Base-by-base conservation (phyloP, 768 basidiomycete species). In the Hericium rajendrae region DNA sequence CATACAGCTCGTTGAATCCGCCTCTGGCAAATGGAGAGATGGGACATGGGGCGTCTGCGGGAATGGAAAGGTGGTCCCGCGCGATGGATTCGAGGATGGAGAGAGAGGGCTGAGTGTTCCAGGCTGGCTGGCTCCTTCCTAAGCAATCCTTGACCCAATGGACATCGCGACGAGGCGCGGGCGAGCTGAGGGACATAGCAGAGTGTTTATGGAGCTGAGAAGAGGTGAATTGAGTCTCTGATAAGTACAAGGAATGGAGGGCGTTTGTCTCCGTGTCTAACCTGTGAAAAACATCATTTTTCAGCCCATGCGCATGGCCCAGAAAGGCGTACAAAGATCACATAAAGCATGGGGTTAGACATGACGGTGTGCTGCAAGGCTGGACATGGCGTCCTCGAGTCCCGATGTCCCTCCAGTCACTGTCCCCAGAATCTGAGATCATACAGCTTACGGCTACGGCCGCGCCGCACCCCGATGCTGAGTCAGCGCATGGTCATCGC, bases 201-300 rank as follows among this genome's bases (percentile, higher is more conserved):
- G 8, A 32, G 9, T 6, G 32, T 32, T 32, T 32, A 38, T 20
- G 43, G 43, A 46, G n/a, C n/a, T 18, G 43, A 18, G 20, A 20
- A 46, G 20, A 46, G 11, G n/a, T 51, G 49, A 51, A 32, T 12
- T 51, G 10, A 22, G 8, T 51, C 24, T 32, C 32, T 46, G 13
- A 46, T 46, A 22, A 46, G 43, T 16, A 46, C 1, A 16, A 16
- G 5, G 43, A 22, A 53, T 13, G 3, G 52, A 11, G 26, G 22
- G 22, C 22, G 20, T 24, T 18, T 9, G 28, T 91, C 86, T 28
- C 82, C 88, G 66, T 91, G 88, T 54, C 88, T 75, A 61, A 89
- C 74, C 86, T 90, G 22, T 22, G 22, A 22, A 22, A 22, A 22
- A 22, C 22, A 22, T 22, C 2, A 22, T 22, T 22, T 22, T 22